Evolutionary conservation across 1,284 basidiomycete species (phyloP), one percentile per base, ranked within the genome.

Genomic region (Leccinum subatratum): DNA sequence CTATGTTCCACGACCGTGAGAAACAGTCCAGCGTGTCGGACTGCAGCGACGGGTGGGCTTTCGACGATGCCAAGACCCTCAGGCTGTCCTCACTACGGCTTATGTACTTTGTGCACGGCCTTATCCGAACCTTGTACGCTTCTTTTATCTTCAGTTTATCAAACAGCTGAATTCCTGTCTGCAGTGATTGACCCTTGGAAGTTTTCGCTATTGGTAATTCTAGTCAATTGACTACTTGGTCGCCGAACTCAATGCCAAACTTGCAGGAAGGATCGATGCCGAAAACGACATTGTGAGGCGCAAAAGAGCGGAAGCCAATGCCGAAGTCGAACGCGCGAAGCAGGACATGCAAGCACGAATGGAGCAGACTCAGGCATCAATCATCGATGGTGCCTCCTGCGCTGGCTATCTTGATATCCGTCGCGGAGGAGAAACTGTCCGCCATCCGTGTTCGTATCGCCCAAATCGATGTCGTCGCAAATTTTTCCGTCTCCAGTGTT

Each of bases 181-280:
- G 16, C 66, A 92, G 90, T 99, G 63, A 93, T 98, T 72, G 97
- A 99, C 76, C 97, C 97, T 1, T 99, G 97, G 96, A 91, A 87
- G 28, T 92, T 98, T 72, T 88, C 90, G 34, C 78, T 94, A 61
- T 83, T 84, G 66, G 93, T 94, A 75, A 57, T 25, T 42, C 66
- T 62, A 22, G 25, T 48, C 7, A 20, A 63, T 64, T 66, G 6
- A 30, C 12, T 60, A 8, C 48, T 60, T 51, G 77, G 88, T 95
- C 65, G 85, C 88, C 30, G 92, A 96, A 72, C 86, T 98, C 70
- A 95, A 96, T 77, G 86, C 86, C 42, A 93, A 92, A 78, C 82
- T 97, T 61, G 85, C 89, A 5, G 91, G 87, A 20, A 91, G 88
- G 77, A 79, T 84, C 64, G 79, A 79, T 62, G 72, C 81, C 34